Conservation (phyloP, 768 basidiomycete species). For the Trametes villosa region DNA sequence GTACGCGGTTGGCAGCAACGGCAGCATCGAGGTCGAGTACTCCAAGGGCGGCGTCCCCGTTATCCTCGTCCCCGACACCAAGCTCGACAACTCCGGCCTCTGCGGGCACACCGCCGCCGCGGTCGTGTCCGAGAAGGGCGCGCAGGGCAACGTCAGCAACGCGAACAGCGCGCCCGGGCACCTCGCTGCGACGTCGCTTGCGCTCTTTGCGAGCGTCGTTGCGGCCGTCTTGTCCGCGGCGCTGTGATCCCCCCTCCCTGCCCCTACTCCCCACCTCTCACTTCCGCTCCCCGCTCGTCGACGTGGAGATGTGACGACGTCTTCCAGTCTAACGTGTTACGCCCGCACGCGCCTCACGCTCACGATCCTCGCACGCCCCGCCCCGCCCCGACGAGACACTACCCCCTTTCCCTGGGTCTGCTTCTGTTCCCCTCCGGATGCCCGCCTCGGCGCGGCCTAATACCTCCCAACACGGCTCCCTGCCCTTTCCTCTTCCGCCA, state of each 20-base stretch:
- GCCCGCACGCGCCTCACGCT: slow-evolving; percentile 6
- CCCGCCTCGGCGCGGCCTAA: too few relatives aligned
- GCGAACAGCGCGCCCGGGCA: background rate
- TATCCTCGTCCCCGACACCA: slow-evolving; percentile 51
- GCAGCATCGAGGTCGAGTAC: slow-evolving; percentile 65
- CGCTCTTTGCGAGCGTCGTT: background rate
- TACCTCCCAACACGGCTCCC: too few relatives aligned
- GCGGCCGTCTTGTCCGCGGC: slow-evolving; percentile 1
- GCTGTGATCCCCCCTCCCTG: background rate
- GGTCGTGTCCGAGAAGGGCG: background rate
- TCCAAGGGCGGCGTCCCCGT: slow-evolving; percentile 63
- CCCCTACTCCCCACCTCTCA: too few relatives aligned
- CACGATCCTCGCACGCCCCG: background rate
- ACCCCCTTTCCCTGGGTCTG: background rate
- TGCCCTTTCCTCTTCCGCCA: too few relatives aligned
- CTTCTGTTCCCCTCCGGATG: background rate
- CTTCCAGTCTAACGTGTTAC: background rate
- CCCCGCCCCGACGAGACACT: background rate
- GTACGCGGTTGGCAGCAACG: slow-evolving; percentile 69
- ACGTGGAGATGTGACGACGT: background rate
- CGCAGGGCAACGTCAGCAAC: slow-evolving; percentile 2
- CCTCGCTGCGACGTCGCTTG: background rate
- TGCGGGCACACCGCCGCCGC: slow-evolving; percentile 34
- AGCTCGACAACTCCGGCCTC: slow-evolving; percentile 42
- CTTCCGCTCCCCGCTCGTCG: background rate